A percentile compares a stretch with the other conserved stretches of the same genome.
Evolutionary conservation across 768 basidiomycete species (phyloP).

Genomic region (Auricularia sp.): DNA sequence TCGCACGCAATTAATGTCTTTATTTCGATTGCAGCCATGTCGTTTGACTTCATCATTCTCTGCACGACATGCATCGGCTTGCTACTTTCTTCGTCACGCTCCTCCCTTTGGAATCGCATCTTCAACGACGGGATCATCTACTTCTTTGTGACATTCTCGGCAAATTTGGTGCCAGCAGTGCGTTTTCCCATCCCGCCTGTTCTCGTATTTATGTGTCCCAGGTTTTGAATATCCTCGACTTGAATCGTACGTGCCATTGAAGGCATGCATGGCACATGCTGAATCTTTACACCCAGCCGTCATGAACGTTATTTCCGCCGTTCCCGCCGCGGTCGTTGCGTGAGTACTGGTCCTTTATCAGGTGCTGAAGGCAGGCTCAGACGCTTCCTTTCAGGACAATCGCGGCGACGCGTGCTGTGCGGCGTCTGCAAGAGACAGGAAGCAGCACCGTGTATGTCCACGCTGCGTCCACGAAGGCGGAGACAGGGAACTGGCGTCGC

Average conservation of each 20-base stretch:
- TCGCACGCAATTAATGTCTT: conserved; percentile 1
- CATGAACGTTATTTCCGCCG: background rate
- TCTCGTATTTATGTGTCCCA: too few relatives aligned
- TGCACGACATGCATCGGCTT: conserved; percentile 30
- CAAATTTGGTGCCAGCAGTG: background rate
- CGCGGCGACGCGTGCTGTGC: background rate
- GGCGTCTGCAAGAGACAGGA: background rate
- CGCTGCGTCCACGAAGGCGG: background rate
- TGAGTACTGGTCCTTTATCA: too few relatives aligned
- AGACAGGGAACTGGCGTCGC: background rate
- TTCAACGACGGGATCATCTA: background rate
- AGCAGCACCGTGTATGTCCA: background rate
- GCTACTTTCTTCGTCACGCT: background rate
- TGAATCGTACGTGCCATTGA: background rate
- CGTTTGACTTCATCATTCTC: conserved; percentile 56
- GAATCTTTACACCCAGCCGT: background rate
- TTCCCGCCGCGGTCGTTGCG: background rate
- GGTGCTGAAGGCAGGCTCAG: too few relatives aligned
- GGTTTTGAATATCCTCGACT: background rate
- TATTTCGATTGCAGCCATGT: conserved; percentile 37
- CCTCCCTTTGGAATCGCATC: background rate
- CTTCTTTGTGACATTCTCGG: background rate
- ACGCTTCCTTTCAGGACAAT: background rate
- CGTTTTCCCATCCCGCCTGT: background rate
- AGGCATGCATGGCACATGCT: too few relatives aligned